Evolutionary conservation across 2,329 filamentous ascomycete genomes (phyloP), one percentile per base, ranked within the genome.

Genomic region (Xylaria sp.): DNA sequence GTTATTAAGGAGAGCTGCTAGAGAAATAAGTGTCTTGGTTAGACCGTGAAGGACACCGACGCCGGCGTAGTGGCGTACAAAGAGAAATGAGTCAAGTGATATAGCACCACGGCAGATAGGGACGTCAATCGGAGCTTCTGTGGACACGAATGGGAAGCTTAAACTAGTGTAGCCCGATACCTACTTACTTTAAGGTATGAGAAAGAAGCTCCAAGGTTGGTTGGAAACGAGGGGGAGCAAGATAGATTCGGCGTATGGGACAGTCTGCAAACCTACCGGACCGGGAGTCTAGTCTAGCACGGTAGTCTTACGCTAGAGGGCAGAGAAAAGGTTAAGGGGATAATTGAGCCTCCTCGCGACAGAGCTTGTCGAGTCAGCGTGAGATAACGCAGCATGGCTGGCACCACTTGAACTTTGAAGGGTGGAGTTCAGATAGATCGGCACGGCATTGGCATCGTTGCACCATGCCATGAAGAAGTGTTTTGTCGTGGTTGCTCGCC

Each of bases 311-410:
- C 64, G 68, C 65, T 61, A 61, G 42, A 20, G 47, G 39, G 47
- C 7, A 20, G 53, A 54, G 51, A 51, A 63, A 38, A 51, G 44
- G 47, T 50, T 53, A 61, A 56, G 59, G 66, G 61, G 54, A 55
- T 22, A 50, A 61, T 61, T 47, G 27, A 50, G 51, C 31, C 36
- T 61, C 44, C 20, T 61, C 61, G 64, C 47, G 53, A 61, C 56
- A 36, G 54, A 60, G 22, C 54, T 66, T 63, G 62, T 57, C 68
- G 63, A 72, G 71, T 70, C 69, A 61, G 61, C 45, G 47, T n/a
- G 39, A 69, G 67, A 69, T 69, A 71, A 68, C 67, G 69, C 71
- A 70, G 69, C 73, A 74, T 73, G 68, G 67, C 63, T 74, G 73
- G 68, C 72, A 73, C 72, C 68, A 73, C 65, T 72, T 61, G 60